Evolutionary conservation across 1,139 yeast species (phyloP), one percentile per base, ranked within the genome.

Genomic region (Suhomyces bribrorum): DNA sequence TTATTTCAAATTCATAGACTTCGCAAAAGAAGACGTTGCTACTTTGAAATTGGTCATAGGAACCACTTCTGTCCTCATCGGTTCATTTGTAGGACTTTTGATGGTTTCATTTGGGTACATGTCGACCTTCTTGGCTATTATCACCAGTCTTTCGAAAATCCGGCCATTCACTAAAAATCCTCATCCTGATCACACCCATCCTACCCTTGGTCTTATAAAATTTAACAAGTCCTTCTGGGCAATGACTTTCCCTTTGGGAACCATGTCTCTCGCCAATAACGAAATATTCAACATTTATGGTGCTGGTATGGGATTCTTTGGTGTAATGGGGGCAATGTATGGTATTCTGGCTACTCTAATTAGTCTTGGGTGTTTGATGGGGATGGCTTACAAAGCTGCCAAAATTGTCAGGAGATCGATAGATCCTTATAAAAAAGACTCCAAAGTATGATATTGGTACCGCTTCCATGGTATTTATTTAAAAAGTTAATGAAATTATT

Each of bases 161-260:
- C 31, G 35, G 7, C 61, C 61, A 7, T 57, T 57, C 36, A 48
- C 60, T 12, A 34, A 34, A 20, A 47, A 48, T 16, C 53, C 52
- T n/a, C 49, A 47, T 34, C 32, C 45, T 6, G 43, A 41, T 2
- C 45, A 43, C 42, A 41, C 45, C 22, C 34, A 45, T 36, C 37
- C 45, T 14, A 35, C 41, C 28, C 40, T 50, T 24, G 73, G 75
- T 1, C 48, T 57, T 12, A 56, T 73, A 20, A 53, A 53, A 32
- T 86, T 81, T 66, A 70, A 74, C 42, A 74, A 75, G 47, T 79
- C 81, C 0, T 86, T 84, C 75, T 88, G 96, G 95, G 81, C 89
- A 22, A 78, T 86, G 71, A 85, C 96, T 45, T 89, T 89, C 81
- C 96, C 96, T 2, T 56, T 87, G 49, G 96, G 96, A 3, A 87